A percentile compares a stretch with the other conserved stretches of the same genome.
These are phyloP conservation scores for Phialemonium atrogriseum DNA, from an alignment of 2,329 filamentous ascomycete species.

Conservation along the genomic window DNA sequence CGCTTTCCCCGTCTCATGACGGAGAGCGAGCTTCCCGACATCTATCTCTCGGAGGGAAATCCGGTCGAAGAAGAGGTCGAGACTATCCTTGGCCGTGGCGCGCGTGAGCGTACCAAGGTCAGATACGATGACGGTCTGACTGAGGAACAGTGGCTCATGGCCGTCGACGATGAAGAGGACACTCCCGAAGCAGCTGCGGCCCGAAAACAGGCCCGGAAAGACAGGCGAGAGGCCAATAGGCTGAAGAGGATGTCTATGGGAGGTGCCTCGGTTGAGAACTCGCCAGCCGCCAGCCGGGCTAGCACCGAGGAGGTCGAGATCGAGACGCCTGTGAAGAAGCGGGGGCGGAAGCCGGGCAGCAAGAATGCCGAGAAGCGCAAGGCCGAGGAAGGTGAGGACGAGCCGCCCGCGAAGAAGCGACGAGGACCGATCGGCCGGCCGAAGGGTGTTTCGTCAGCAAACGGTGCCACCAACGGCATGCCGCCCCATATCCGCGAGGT, in stretches of 20 bases:
- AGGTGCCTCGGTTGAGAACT: constrained; percentile 47
- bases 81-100: constrained; percentile 71
- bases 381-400: constrained; percentile 68
- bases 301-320: constrained; percentile 77
- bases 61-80: constrained; percentile 77
- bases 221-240: constrained; percentile 70
- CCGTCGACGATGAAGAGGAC: constrained; percentile 94
- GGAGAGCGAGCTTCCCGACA: constrained; percentile 84
- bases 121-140: constrained; percentile 96
- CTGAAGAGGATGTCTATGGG: constrained; percentile 43
- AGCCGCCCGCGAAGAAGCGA: constrained; percentile 71
- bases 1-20: constrained; percentile 70
- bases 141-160: constrained; percentile 98
- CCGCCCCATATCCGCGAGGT: constrained; percentile 60
- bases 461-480: constrained; percentile 46
- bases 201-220: constrained; percentile 78
- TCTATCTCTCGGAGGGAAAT: constrained; percentile 83
- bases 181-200: constrained; percentile 86
- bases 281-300: constrained; percentile 69
- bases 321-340: constrained; percentile 68
- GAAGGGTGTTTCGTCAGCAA: constrained; percentile 46
- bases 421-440: constrained; percentile 61
- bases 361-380: constrained; percentile 78
- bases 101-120: constrained; percentile 88
- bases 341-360: constrained; percentile 68